These are phyloP conservation scores for Fusarium sp. DNA, from an alignment of 2,329 filamentous ascomycete genomes.

Conservation along the genomic window DNA sequence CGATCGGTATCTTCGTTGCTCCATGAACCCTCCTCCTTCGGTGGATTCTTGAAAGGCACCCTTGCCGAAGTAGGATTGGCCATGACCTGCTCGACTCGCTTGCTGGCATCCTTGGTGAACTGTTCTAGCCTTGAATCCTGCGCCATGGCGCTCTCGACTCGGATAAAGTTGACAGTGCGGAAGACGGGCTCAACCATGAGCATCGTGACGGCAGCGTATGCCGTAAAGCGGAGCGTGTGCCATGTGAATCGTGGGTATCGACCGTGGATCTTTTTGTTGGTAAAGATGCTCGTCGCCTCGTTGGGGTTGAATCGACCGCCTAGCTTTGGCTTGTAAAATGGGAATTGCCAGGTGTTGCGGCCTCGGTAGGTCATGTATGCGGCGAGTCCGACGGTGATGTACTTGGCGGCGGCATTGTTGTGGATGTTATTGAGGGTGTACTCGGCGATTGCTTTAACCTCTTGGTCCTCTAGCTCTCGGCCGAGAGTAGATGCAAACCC, in stretches of 20 bases:
- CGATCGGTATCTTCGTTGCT: background rate
- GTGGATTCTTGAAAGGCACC: constrained; percentile 15
- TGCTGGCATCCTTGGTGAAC: constrained; percentile 41
- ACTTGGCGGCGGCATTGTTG: constrained; percentile 47
- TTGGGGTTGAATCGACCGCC: constrained; percentile 44
- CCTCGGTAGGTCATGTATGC: constrained; percentile 46
- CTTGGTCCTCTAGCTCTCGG: constrained; percentile 50
- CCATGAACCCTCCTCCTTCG: constrained; percentile 20
- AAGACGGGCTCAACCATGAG: constrained; percentile 43
- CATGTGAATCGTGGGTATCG: constrained; percentile 40
- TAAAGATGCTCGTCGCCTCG: constrained; percentile 44
- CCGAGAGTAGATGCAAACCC: constrained; percentile 46
- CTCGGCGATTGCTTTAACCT: constrained; percentile 52
- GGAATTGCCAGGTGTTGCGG: constrained; percentile 44
- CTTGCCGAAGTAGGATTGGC: constrained; percentile 13
- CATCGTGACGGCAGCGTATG: constrained; percentile 43
- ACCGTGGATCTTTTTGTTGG: constrained; percentile 42
- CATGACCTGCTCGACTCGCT: constrained; percentile 42
- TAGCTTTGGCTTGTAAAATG: constrained; percentile 46
- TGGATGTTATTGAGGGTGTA: constrained; percentile 48
- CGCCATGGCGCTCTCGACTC: constrained; percentile 39
- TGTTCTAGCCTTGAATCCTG: constrained; percentile 35
- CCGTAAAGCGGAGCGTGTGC: constrained; percentile 44
- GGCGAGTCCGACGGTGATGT: constrained; percentile 42
- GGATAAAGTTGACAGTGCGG: constrained; percentile 40